Conservation (phyloP, 2,329 filamentous ascomycete genomes). For the Madurella fahalii region DNA sequence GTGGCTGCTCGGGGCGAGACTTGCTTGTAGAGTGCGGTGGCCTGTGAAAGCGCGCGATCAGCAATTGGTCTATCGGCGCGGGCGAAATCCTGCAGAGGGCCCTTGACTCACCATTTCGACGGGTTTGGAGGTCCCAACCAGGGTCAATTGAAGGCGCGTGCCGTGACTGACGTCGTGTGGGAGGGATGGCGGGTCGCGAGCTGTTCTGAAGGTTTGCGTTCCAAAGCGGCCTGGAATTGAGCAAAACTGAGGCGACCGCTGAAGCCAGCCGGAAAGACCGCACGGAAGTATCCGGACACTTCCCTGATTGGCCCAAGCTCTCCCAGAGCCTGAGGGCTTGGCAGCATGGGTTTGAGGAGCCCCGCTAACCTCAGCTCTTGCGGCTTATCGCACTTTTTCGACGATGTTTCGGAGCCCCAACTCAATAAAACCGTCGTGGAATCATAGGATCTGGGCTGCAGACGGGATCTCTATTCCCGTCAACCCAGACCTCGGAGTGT, state of each 20-base stretch:
- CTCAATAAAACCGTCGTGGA: not conserved
- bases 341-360: conserved; percentile 1
- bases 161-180: conserved; percentile 18
- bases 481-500: too few relatives aligned
- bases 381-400: too few relatives aligned
- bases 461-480: too few relatives aligned
- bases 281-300: conserved; percentile 25
- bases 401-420: not conserved
- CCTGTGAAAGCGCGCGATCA: conserved; percentile 29
- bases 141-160: conserved; percentile 17
- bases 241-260: conserved; percentile 24
- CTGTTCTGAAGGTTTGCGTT: conserved; percentile 20
- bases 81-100: not conserved
- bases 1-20: conserved; percentile 27
- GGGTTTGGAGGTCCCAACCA: conserved; percentile 10
- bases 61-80: not conserved
- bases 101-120: conserved; percentile 55
- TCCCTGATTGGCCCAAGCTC: conserved; percentile 36
- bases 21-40: conserved; percentile 56
- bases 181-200: conserved; percentile 10
- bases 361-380: conserved; percentile 14
- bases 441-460: too few relatives aligned
- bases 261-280: conserved; percentile 23
- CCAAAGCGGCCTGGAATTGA: conserved; percentile 12
- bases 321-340: conserved; percentile 1